Evolutionary conservation across 2,329 filamentous ascomycete genomes (phyloP), one percentile per base, ranked within the genome.

Genomic region (Fusarium nematophilum): DNA sequence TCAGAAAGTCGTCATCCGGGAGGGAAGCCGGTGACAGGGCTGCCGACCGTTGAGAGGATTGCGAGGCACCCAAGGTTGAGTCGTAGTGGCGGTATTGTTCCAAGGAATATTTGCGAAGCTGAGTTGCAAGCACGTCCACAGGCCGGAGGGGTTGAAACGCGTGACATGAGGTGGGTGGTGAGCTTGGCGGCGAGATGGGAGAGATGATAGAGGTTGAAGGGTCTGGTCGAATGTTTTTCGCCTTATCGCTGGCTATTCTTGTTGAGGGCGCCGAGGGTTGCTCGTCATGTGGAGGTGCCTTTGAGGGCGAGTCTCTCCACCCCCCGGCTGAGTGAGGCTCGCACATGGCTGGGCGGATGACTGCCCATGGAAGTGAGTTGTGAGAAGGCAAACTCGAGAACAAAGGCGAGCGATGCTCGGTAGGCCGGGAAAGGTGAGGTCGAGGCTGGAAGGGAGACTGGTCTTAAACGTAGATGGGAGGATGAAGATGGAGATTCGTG

Each of bases 291-390:
- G 37, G 48, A 33, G 47, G 39, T 45, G 54, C 43, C 53, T 46
- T 44, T 55, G 48, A 40, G 44, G 61, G 54, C 54, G 53, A 62
- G 53, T 57, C 30, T 44, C 59, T 57, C 55, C 54, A 56, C 47
- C 55, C 53, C 31, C 54, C 53, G 44, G 61, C 37, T 52, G 53
- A 50, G 57, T 56, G 64, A 69, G 62, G 59, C 62, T 69, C 66
- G 59, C 62, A 47, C 66, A 67, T 66, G 54, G 57, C 43, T 53
- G 51, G 53, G 48, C 48, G 39, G 53, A 39, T 38, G 47, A 51
- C 15, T 62, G 63, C 66, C 57, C 66, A 68, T 68, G 57, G 57
- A 62, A 51, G 43, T 46, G 36, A 44, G 27, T 25, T 43, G 36
- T 36, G 33, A 14, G 36, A 14, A 17, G 23, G 14, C 26, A 21